These are phyloP conservation scores for Colletotrichum sansevieriae DNA, from an alignment of 2,329 filamentous ascomycete genomes.

Conservation along the genomic window DNA sequence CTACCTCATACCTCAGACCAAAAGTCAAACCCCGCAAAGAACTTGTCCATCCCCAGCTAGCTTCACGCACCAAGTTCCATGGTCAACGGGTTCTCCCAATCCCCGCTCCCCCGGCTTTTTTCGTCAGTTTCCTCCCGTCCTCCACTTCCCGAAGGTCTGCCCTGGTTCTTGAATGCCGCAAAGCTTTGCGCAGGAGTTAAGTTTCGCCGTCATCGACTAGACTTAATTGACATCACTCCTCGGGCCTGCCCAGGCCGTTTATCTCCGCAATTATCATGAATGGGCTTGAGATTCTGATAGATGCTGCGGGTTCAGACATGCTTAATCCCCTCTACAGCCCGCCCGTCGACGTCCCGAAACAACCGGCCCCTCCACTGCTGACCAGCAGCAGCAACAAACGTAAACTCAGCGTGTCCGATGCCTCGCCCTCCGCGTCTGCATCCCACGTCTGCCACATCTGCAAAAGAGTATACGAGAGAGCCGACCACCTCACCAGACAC, in stretches of 20 bases:
- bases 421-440: conserved; percentile 18
- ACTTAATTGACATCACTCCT: conserved; percentile 15
- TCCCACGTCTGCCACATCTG: conserved; percentile 39
- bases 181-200: conserved; percentile 10
- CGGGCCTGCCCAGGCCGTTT: conserved; percentile 4
- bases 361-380: conserved; percentile 22
- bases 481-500: conserved; percentile 37
- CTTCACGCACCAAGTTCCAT: conserved; percentile 4
- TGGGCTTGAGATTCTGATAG: conserved; percentile 36
- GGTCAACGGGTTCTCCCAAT: conserved; percentile 8
- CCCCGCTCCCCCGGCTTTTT: conserved; percentile 12
- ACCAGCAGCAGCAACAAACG: conserved; percentile 23
- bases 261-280: conserved; percentile 28
- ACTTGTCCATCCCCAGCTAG: not conserved
- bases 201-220: conserved; percentile 19
- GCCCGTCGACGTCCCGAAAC: conserved; percentile 24
- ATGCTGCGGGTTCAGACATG: conserved; percentile 40
- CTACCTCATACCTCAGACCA: not conserved
- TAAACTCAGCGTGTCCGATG: conserved; percentile 31
- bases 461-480: conserved; percentile 36
- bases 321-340: conserved; percentile 31
- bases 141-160: conserved; percentile 35
- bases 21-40: conserved; percentile 14
- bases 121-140: conserved; percentile 15
- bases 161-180: not conserved